Evolutionary conservation across 2,329 filamentous ascomycete species (phyloP), one percentile per base, ranked within the genome.

Genomic region (Colletotrichum sp.): DNA sequence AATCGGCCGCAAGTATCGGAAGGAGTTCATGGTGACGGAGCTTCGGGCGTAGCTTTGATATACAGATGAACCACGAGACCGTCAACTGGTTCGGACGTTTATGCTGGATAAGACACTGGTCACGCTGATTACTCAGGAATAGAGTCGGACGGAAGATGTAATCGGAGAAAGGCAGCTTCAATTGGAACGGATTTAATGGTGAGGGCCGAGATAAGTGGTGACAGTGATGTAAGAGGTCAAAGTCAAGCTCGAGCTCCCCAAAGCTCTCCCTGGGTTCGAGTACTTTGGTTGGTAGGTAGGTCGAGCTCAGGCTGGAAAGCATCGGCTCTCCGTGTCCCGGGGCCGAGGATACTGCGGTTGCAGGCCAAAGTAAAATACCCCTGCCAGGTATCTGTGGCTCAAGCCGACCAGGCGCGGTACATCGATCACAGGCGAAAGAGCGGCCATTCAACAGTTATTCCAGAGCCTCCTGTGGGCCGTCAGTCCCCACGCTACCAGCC

Each of bases 1-100:
- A 78, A 91, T 84, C 61, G 94, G 90, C 83, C 91, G 89, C 81
- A 94, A 84, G 79, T 88, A 89, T 80, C 91, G 89, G 74, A 93
- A 83, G 57, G 88, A 82, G 80, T 90, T 91, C 89, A 90, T 90
- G 68, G 70, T 82, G 79, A 76, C 30, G 71, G 65, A 74, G 71
- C 64, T 72, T 60, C 28, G 32, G 43, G 32, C 13, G 57, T 52
- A 36, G 57, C 68, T 48, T 21, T 52, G 57, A 63, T 28, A 16
- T 36, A n/a, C 18, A 32, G 26, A 12, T 57, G 59, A 36, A n/a
- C n/a, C 28, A 26, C 43, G 28, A 36, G 65, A 68, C 65, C 21
- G 48, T 24, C 26, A 39, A 16, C 55, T 34, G 28, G 24, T 18
- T 69, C 14, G 28, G 60, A 59, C n/a, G 26, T 43, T 18, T 32